phyloP scores from a whole-genome alignment of 352 stramenopile genomes.

The Pythium grandisporangium region DNA sequence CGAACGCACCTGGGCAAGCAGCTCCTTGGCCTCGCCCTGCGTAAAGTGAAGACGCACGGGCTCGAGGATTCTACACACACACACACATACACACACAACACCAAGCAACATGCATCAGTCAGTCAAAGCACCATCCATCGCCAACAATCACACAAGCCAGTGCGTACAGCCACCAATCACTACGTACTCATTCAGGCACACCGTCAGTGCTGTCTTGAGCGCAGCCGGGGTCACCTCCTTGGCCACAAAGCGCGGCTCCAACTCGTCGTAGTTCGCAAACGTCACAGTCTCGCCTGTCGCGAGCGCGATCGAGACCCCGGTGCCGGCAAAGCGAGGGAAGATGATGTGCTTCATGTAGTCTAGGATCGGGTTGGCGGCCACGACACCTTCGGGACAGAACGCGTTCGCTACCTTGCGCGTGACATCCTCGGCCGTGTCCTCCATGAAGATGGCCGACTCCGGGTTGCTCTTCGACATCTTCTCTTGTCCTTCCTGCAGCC shows the following conservation, averaged over 20 bases:
- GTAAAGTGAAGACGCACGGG: constrained; percentile 96
- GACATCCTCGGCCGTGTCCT: constrained; percentile 92
- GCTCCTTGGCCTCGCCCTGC: constrained; percentile 90
- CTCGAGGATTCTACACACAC: constrained; percentile 80
- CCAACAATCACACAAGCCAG: background rate
- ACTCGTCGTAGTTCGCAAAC: constrained; percentile 85
- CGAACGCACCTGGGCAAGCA: constrained; percentile 94
- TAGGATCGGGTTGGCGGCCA: constrained; percentile 92
- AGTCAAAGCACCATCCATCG: too few relatives aligned
- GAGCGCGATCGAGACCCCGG: constrained; percentile 44
- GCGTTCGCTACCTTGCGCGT: constrained; percentile 98
- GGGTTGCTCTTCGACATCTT: constrained; percentile 99
- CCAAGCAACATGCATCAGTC: constrained; percentile 7
- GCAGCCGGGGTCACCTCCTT: constrained; percentile 89
- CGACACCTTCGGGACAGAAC: constrained; percentile 90
- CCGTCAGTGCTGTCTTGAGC: constrained; percentile 90
- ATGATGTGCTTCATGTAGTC: constrained; percentile 98
- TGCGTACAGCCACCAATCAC: background rate
- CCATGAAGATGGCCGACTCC: constrained; percentile 99
- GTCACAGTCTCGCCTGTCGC: constrained; percentile 43
- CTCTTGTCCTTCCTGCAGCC: constrained; percentile 97
- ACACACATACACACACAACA: too few relatives aligned
- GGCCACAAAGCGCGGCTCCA: constrained; percentile 88
- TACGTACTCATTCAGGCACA: constrained; percentile 89
- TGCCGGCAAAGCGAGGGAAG: constrained; percentile 65